Evolutionary conservation across 2,329 filamentous ascomycete species (phyloP), one percentile per base, ranked within the genome.

Genomic region (Cylindrodendrum hubeiense): DNA sequence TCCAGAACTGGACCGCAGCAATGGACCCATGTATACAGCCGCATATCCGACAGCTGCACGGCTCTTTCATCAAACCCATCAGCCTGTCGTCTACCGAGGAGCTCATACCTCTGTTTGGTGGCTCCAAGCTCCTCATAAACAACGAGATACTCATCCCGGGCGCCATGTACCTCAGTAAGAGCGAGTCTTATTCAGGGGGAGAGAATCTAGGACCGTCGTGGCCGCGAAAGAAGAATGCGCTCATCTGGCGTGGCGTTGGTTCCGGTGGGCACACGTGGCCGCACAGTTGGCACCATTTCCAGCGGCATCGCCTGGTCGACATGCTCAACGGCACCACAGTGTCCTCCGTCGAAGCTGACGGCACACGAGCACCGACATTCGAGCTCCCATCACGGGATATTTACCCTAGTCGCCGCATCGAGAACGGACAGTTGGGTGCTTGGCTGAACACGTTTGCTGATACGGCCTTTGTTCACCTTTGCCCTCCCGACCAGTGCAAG

Each of bases 271-370:
- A 82, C 24, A 78, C 83, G 51, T 79, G 79, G 60, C 71, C 73
- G n/a, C 75, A 88, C 46, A 91, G 86, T 65, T 93, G 91, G 90
- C 83, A 83, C 33, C 86, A 87, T 34, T 91, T 92, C 71, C 91
- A 93, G 65, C 88, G 91, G 15, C 90, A 92, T 71, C 89, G 91
- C 4, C 87, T 93, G 61, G 81, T 93, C 22, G 83, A 89, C 63
- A 91, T 93, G 89, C 80, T 91, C 50, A 93, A 93, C 71, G 85
- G 85, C 8, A 90, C 88, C 1, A 84, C 81, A 19, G 86, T 90
- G 21, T 76, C 76, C 28, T 72, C 77, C 8, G 81, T 85, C 28
- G 86, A 90, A 71, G 72, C 78, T 41, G 74, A 76, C 15, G 75
- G 71, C 39, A 69, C 76, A 47, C 78, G 80, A 37, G 74, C 84